These are phyloP conservation scores for Sugiyamaella smithiae DNA, from an alignment of 805 yeast species.

Conservation along the genomic window DNA sequence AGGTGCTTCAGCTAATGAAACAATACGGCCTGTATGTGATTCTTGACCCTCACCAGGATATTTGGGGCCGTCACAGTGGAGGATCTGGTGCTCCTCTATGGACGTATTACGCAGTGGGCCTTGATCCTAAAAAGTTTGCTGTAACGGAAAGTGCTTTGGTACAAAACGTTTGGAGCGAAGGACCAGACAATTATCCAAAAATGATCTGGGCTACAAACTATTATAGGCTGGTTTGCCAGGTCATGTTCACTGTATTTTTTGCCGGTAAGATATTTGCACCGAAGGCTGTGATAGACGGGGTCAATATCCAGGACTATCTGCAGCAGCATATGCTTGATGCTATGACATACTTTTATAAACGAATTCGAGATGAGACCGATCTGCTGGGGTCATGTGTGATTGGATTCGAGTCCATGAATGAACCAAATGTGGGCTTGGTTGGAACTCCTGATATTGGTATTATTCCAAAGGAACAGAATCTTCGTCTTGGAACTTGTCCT, in stretches of 20 bases:
- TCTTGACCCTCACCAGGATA: conserved; percentile 90
- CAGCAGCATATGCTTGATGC: conserved; percentile 62
- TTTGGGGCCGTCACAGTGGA: conserved; percentile 87
- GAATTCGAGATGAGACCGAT: conserved; percentile 43
- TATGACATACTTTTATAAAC: conserved; percentile 45
- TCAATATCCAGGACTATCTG: conserved; percentile 72
- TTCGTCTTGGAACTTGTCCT: conserved; percentile 79
- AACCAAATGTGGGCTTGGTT: conserved; percentile 74
- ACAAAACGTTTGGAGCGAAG: conserved; percentile 52
- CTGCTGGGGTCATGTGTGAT: conserved; percentile 43
- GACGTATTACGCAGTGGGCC: conserved; percentile 89
- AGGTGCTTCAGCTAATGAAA: conserved; percentile 56
- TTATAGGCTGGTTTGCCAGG: conserved; percentile 63
- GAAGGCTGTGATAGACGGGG: conserved; percentile 62
- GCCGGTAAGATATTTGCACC: conserved; percentile 78
- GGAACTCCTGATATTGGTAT: conserved; percentile 56
- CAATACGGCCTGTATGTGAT: conserved; percentile 71
- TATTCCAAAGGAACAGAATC: conserved; percentile 56
- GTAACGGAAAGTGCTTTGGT: conserved; percentile 76
- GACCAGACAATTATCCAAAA: conserved; percentile 66
- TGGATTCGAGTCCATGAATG: conserved; percentile 82
- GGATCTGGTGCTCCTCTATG: conserved; percentile 94
- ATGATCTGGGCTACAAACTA: conserved; percentile 95
- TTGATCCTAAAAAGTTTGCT: conserved; percentile 66
- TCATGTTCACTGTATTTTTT: conserved; percentile 88